A percentile compares a stretch with the other conserved stretches of the same genome.
phyloP scores from a whole-genome alignment of 768 basidiomycete genomes.

The Trametes meyenii region DNA sequence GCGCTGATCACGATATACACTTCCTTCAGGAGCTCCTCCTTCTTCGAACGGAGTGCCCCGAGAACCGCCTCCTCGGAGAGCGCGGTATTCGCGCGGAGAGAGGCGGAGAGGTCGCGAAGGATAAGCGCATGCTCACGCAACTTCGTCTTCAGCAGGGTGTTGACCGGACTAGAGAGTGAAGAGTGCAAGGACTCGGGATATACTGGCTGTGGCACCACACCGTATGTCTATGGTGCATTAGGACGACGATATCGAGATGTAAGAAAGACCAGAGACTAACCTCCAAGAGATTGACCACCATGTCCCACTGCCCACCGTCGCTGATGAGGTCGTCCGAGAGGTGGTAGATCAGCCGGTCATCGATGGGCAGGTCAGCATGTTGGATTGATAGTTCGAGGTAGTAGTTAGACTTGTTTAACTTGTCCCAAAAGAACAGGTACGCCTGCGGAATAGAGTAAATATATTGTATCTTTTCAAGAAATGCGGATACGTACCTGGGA shows the following conservation, averaged over 20 bases:
- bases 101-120: slow-evolving; percentile 64
- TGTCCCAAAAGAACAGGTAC: slow-evolving; percentile 96
- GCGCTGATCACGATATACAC: slow-evolving; percentile 84
- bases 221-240: slow-evolving; percentile 61
- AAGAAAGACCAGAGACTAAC: slow-evolving; percentile 34
- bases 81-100: slow-evolving; percentile 45
- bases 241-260: not conserved
- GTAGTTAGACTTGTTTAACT: slow-evolving; percentile 92
- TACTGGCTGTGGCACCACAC: slow-evolving; percentile 79
- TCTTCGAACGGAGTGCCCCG: slow-evolving; percentile 72
- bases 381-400: slow-evolving; percentile 89
- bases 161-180: slow-evolving; percentile 69
- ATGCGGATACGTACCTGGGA: slow-evolving; percentile 61
- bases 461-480: not conserved
- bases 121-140: slow-evolving; percentile 89
- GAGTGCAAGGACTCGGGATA: slow-evolving; percentile 89
- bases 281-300: slow-evolving; percentile 72
- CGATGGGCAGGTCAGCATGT: slow-evolving; percentile 75
- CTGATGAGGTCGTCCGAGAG: slow-evolving; percentile 78
- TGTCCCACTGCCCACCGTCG: slow-evolving; percentile 97
- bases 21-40: slow-evolving; percentile 83
- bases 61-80: slow-evolving; percentile 51
- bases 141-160: slow-evolving; percentile 83
- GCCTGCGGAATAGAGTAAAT: slow-evolving; percentile 44
- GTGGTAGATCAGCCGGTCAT: slow-evolving; percentile 80